A percentile compares a stretch with the other conserved stretches of the same genome.
These are phyloP conservation scores for Omphalotus guepiniiformis DNA, from an alignment of 768 basidiomycete genomes.

Conservation along the genomic window DNA sequence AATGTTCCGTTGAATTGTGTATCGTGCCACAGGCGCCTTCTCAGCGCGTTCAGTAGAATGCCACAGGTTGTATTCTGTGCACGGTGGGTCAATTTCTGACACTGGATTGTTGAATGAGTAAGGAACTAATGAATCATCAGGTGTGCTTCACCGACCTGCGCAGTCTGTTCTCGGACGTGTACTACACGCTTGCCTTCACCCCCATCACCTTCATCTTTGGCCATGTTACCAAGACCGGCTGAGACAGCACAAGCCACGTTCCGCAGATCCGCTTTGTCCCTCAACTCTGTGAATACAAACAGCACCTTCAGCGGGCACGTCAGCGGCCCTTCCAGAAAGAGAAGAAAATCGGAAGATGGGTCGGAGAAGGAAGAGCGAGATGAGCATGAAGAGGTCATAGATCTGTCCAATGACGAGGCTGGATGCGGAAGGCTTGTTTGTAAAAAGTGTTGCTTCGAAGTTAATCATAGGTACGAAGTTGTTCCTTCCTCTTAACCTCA, in stretches of 20 bases:
- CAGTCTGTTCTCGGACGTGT: conserved; percentile 44
- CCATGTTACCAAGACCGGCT: too few species aligned
- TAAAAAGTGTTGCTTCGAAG: conserved; percentile 41
- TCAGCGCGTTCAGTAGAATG: not conserved
- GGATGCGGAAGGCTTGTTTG: conserved; percentile 42
- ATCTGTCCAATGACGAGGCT: too few species aligned
- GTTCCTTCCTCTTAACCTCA: not conserved
- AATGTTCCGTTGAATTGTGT: not conserved
- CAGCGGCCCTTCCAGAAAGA: too few species aligned
- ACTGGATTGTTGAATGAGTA: too few species aligned
- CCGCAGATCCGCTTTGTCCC: conserved; percentile 23
- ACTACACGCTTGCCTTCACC: conserved; percentile 29
- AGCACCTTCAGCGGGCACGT: conserved; percentile 2
- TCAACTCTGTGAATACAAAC: conserved; percentile 26
- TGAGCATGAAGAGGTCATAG: too few species aligned
- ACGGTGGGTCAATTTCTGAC: too few species aligned
- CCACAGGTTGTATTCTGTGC: not conserved
- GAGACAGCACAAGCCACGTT: conserved; percentile 21
- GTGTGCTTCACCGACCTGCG: conserved; percentile 36
- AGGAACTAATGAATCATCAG: conserved; percentile 22
- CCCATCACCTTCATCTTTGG: conserved; percentile 22
- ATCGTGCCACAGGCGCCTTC: not conserved
- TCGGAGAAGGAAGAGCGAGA: too few species aligned
- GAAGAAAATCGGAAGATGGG: too few species aligned
- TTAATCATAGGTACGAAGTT: conserved; percentile 33